phyloP scores from a whole-genome alignment of 148 eudicot genomes.

The Silene latifolia region DNA sequence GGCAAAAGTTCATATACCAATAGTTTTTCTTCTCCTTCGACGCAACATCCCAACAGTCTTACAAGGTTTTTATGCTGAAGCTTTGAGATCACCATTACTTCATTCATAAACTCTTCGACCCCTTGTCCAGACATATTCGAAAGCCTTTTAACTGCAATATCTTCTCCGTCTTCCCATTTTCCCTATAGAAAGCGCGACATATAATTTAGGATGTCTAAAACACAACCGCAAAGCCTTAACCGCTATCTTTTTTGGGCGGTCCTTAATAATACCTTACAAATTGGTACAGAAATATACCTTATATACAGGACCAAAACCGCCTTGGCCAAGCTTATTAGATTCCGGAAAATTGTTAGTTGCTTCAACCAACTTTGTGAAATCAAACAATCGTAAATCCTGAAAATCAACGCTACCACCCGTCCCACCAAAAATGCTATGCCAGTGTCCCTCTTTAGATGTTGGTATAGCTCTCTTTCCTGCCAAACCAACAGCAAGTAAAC shows the following conservation, averaged over 20 bases:
- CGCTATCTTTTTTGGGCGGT: too few species aligned
- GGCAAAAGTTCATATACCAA: conserved; percentile 41
- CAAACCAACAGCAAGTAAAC: conserved; percentile 18
- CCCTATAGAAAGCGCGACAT: conserved; percentile 15
- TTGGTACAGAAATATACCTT: too few species aligned
- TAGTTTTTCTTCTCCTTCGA: conserved; percentile 34
- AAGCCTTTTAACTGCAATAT: conserved; percentile 43
- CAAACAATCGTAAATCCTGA: conserved; percentile 32
- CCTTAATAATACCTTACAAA: too few species aligned
- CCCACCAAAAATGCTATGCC: background rate
- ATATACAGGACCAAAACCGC: conserved; percentile 50
- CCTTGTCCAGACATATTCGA: conserved; percentile 44
- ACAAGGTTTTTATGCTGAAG: conserved; percentile 48
- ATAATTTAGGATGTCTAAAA: too few species aligned
- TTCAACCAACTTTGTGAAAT: conserved; percentile 17
- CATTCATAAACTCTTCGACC: conserved; percentile 43
- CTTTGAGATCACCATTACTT: conserved; percentile 38
- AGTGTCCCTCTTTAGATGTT: background rate
- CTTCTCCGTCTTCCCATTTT: conserved; percentile 30
- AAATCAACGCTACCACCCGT: background rate
- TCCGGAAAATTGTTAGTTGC: conserved; percentile 32
- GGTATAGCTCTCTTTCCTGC: background rate
- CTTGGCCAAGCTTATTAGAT: conserved; percentile 44
- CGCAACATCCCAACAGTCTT: conserved; percentile 36
- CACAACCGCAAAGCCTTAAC: too few species aligned